phyloP scores from a whole-genome alignment of 768 basidiomycete genomes.

The Rhizopogon vesiculosus region DNA sequence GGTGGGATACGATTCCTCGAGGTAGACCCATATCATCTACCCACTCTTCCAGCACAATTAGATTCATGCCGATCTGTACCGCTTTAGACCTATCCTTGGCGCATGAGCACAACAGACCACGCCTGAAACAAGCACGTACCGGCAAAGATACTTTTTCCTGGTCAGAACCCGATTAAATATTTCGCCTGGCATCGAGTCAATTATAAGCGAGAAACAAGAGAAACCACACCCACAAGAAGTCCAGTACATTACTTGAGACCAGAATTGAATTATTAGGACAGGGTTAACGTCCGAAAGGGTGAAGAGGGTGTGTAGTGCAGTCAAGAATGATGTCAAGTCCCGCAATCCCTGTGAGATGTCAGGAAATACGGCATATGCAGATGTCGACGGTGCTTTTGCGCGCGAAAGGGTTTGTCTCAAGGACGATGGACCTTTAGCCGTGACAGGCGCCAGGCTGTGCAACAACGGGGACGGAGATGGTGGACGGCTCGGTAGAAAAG shows the following conservation, averaged over 20 bases:
- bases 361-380: slow-evolving; percentile 46
- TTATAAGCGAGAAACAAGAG: slow-evolving; percentile 4
- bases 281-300: slow-evolving; percentile 89
- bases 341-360: slow-evolving; percentile 39
- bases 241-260: slow-evolving; percentile 99
- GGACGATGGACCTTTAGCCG: slow-evolving; percentile 60
- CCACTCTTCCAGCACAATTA: slow-evolving; percentile 89
- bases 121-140: slow-evolving; percentile 37
- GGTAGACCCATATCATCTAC: slow-evolving; percentile 78
- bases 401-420: slow-evolving; percentile 60
- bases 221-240: slow-evolving; percentile 68
- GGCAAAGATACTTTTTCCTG: slow-evolving; percentile 93
- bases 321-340: slow-evolving; percentile 75
- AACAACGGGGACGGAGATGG: slow-evolving; percentile 47
- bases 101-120: slow-evolving; percentile 6
- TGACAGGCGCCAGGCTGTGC: slow-evolving; percentile 37
- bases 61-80: slow-evolving; percentile 84
- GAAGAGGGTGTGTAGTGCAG: slow-evolving; percentile 79
- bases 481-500: slow-evolving; percentile 43
- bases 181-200: slow-evolving; percentile 49
- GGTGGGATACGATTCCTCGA: slow-evolving; percentile 71
- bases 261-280: slow-evolving; percentile 80
- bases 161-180: slow-evolving; percentile 81
- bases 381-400: slow-evolving; percentile 40
- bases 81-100: slow-evolving; percentile 62